Evolutionary conservation across 768 basidiomycete genomes (phyloP), one percentile per base, ranked within the genome.

Genomic region (Agrocybe chaxingu): DNA sequence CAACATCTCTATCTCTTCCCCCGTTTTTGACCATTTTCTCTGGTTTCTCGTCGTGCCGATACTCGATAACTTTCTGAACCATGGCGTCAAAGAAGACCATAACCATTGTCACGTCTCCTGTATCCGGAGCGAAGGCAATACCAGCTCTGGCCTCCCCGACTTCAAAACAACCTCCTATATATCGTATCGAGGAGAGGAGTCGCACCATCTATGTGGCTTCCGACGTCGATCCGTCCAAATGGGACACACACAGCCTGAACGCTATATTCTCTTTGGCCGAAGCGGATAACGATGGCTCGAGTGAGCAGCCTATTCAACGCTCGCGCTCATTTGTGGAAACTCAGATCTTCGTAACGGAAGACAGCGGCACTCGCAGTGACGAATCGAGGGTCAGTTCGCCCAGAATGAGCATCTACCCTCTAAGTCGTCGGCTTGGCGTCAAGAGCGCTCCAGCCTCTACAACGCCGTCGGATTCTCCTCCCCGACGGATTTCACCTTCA

Each of bases 131-230:
- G 7, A 58, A 53, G 35, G 53, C 66, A 34, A 54, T 68, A 13
- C 66, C 65, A 7, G 37, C 47, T 19, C 48, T 57, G 44, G 37
- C 58, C n/a, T 66, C 69, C n/a, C 67, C 67, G 7, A 62, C 64
- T 8, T 57, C 67, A 10, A 16, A 66, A 51, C 56, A 60, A 36
- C 58, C 64, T 19, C 57, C 70, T 1, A 64, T 74, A 36, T 77
- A 76, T 57, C 75, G 76, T 39, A 75, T 77, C 50, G 76, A 77
- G 55, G 74, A 78, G 54, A 69, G 74, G 12, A 71, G 71, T 47
- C 68, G 75, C 42, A 77, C 76, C 4, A 63, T 78, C 38, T 75
- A 74, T 54, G 68, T 78, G 12, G 67, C 72, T 12, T 73, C 73
- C 11, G 74, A 77, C 54, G 62, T 69, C 31, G 66, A 70, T 24